Base-by-base conservation (phyloP, 2,329 filamentous ascomycete genomes). In the Aspergillus versicolor region DNA sequence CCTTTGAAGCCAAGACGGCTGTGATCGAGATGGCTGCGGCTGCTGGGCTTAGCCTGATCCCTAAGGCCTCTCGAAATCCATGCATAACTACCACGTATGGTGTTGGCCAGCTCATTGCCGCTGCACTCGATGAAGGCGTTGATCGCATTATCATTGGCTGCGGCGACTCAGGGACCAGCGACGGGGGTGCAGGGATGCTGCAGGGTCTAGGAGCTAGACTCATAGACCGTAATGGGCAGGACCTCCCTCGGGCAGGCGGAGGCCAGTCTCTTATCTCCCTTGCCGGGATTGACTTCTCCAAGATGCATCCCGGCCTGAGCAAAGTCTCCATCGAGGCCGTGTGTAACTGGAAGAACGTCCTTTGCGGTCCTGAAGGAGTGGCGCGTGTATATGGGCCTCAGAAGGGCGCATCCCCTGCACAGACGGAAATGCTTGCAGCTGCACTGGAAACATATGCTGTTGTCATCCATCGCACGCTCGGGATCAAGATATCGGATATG, bases 11-110 rank as follows among this genome's bases (percentile, higher is more conserved):
- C 17, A 62, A 55, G 9, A 81, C 78, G 5, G 81, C 79, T 3
- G 77, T 82, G 6, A 67, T 83, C 12, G 81, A 83, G 56, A 82
- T 83, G 77, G 81, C 81, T 5, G 79, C 80, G 5, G 81, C 80
- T 1, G 81, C 81, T 21, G 81, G 81, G 1, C 70, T 83, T 6
- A 77, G 79, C 49, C 69, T 83, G 7, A 79, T 83, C 1, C 81
- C 81, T 0, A 66, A 68, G 9, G 64, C 71, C 32, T 65, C 67
- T 34, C 76, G 81, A 34, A 73, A 82, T 61, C 81, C 81, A 0
- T 77, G 75, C 1, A 54, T 71, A 9, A 83, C 80, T 4, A 83
- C 81, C 0, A 81, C 80, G 0, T 82, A 75, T 63, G 81, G 81
- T 0, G 80, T 83, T 3, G 81, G 81, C 2, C 70, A 83, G 60